These are phyloP conservation scores for Chlorella sorokiniana DNA, from an alignment of 139 green algal species.

Conservation along the genomic window DNA sequence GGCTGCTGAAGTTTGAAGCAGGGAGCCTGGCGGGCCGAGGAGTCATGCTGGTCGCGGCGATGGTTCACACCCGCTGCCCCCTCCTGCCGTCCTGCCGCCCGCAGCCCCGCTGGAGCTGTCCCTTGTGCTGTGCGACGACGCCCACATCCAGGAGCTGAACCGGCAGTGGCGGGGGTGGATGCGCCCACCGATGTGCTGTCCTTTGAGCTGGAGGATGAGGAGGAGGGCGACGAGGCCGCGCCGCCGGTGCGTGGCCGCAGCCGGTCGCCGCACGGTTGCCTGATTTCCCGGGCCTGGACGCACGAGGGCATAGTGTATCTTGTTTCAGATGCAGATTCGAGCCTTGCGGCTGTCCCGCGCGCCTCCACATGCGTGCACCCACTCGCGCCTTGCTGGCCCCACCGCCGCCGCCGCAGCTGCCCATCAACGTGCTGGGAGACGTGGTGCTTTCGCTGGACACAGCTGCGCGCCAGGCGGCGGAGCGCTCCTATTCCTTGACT, in stretches of 20 bases:
- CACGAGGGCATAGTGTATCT: no score
- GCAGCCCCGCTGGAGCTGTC: conserved; percentile 70
- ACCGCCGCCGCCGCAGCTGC: conserved; percentile 39
- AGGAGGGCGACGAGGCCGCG: conserved; percentile 35
- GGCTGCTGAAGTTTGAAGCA: background rate
- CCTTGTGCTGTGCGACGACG: conserved; percentile 87
- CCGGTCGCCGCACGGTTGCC: no score
- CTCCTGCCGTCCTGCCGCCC: background rate
- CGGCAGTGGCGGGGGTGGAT: conserved; percentile 74
- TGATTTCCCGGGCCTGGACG: no score
- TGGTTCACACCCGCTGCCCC: background rate
- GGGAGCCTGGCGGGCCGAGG: background rate
- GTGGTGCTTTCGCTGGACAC: conserved; percentile 95
- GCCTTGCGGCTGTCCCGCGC: no score
- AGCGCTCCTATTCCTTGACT: conserved; percentile 71
- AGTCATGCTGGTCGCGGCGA: background rate
- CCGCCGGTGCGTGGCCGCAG: background rate
- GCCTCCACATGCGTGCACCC: background rate
- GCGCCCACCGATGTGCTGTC: conserved; percentile 93
- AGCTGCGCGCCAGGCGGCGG: conserved; percentile 79
- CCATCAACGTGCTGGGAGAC: conserved; percentile 86
- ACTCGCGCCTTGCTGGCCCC: background rate
- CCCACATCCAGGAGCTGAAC: conserved; percentile 86
- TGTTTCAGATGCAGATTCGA: no score
- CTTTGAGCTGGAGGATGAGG: conserved; percentile 81